phyloP scores from a whole-genome alignment of 2,329 filamentous ascomycete genomes.

The Penicillium palitans region DNA sequence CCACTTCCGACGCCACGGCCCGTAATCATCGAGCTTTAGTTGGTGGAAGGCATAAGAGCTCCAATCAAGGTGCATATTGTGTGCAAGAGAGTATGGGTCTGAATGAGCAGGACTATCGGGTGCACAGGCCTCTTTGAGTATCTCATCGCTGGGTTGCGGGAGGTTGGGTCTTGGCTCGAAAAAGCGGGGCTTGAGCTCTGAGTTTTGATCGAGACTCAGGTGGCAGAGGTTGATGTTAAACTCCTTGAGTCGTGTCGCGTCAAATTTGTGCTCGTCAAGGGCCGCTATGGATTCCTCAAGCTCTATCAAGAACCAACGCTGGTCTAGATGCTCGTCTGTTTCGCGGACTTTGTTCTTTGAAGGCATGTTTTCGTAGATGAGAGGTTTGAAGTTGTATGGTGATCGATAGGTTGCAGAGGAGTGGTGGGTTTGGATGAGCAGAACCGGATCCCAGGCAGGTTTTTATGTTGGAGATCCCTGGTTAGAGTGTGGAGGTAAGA shows the following conservation, averaged over 20 bases:
- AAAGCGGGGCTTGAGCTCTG: neutral
- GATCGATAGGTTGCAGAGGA: neutral
- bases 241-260: neutral
- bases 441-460: neutral
- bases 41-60: neutral
- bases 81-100: neutral
- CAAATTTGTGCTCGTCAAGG: neutral
- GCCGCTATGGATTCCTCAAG: neutral
- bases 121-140: neutral
- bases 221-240: neutral
- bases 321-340: neutral
- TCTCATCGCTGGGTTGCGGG: neutral
- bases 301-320: neutral
- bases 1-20: neutral
- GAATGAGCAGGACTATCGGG: neutral
- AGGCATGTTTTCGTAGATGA: neutral
- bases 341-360: neutral
- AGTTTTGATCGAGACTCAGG: neutral
- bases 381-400: neutral
- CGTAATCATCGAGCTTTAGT: rapidly evolving
- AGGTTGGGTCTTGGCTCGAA: neutral
- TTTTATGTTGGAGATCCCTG: neutral
- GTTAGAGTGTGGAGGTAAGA: neutral
- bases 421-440: neutral
- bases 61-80: rapidly evolving